A percentile compares a stretch with the other conserved stretches of the same genome.
Conservation (phyloP, 805 yeast species). For the Wickerhamomyces ciferrii region DNA sequence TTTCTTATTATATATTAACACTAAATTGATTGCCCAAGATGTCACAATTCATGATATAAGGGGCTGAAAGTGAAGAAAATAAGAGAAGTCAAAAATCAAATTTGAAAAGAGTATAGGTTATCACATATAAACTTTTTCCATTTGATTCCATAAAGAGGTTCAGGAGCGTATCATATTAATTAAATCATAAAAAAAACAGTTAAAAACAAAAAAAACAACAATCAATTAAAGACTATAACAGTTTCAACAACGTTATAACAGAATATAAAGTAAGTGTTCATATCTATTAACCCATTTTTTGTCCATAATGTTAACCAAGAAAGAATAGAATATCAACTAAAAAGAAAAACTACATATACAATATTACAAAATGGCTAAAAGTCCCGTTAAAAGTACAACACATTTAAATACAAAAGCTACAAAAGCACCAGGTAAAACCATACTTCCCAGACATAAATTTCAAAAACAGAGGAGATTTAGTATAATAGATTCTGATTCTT, state of each 20-base stretch:
- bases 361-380: constrained; percentile 21
- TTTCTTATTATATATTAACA: not conserved
- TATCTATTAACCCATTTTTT: not conserved
- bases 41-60: not conserved
- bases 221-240: too few species aligned
- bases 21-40: not conserved
- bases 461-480: constrained; percentile 36
- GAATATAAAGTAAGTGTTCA: not conserved
- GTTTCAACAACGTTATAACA: not conserved
- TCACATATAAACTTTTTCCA: too few species aligned
- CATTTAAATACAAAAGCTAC: constrained; percentile 18
- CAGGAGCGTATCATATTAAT: not conserved
- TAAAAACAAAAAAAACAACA: too few species aligned
- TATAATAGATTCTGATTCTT: constrained; percentile 35
- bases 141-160: not conserved
- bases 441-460: constrained; percentile 15
- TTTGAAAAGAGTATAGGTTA: too few species aligned
- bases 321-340: not conserved
- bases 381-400: constrained; percentile 23
- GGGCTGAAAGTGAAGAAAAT: not conserved
- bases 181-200: too few species aligned
- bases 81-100: too few species aligned
- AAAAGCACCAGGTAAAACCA: constrained; percentile 25
- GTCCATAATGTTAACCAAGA: not conserved
- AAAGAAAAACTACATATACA: not conserved